Conservation (phyloP, 2,329 filamentous ascomycete genomes). For the Arachnopeziza araneosa region DNA sequence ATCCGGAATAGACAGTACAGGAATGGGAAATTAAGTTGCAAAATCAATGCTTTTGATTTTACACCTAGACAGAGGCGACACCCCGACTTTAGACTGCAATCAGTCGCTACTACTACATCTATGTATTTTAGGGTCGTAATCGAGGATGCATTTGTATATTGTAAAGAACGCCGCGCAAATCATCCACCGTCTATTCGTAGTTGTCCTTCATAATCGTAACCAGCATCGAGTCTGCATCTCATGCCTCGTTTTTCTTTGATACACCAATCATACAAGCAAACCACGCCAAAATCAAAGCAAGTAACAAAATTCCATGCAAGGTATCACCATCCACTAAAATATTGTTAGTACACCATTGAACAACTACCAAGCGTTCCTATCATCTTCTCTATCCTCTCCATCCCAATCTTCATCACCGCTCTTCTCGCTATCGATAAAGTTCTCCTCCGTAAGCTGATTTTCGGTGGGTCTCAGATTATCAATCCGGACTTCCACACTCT, state of each 20-base stretch:
- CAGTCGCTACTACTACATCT: neutral
- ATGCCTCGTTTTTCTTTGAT: no score
- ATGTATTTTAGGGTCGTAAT: neutral
- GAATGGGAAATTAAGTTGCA: neutral
- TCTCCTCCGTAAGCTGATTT: constrained; percentile 61
- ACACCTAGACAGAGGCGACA: no score
- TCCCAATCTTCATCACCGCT: constrained; percentile 51
- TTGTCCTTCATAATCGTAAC: neutral
- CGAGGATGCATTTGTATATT: neutral
- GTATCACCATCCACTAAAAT: neutral
- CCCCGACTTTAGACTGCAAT: neutral
- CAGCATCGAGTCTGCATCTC: no score
- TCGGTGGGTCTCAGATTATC: constrained; percentile 72
- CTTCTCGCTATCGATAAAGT: constrained; percentile 59
- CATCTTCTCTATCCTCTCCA: constrained; percentile 25
- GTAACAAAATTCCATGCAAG: neutral
- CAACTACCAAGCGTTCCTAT: constrained; percentile 22
- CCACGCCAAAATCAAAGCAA: neutral
- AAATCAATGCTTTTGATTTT: neutral
- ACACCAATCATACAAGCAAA: neutral
- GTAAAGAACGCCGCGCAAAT: neutral
- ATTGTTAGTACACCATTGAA: neutral
- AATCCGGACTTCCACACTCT: constrained; percentile 64
- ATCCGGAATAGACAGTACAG: no score
- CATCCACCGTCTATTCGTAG: neutral